Evolutionary conservation across 192 early-diverging fungal species (phyloP).

Genomic region (Entrophospora sp.): DNA sequence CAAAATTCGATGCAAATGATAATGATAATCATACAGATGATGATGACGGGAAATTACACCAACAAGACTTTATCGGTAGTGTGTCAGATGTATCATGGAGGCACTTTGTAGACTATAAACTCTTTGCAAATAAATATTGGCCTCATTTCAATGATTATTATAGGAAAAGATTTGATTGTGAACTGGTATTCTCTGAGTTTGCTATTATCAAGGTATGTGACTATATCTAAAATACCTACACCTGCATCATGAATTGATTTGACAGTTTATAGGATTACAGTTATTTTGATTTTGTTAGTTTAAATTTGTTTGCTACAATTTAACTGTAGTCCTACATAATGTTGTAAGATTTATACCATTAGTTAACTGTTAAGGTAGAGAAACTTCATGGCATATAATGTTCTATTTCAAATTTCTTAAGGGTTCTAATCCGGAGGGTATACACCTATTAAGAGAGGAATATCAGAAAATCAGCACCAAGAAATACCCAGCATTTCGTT

Average conservation of each 20-base stretch:
- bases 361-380: no score
- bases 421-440: slow-evolving; percentile 3
- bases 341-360: no score
- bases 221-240: no score
- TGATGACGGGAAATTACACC: background rate
- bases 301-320: background rate
- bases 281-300: no score
- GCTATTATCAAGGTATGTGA: background rate
- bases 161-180: no score
- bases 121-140: no score
- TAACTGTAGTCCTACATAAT: background rate
- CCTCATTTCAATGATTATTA: no score
- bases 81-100: background rate
- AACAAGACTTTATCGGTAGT: no score
- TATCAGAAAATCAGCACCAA: background rate
- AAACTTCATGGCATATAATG: no score
- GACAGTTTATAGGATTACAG: no score
- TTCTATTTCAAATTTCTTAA: background rate
- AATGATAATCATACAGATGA: background rate
- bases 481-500: background rate
- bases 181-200: no score
- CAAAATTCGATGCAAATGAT: background rate
- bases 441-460: slow-evolving; percentile 5
- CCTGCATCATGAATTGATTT: no score
- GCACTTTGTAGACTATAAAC: background rate